phyloP scores from a whole-genome alignment of 192 early-diverging fungal species.

The Podila horticola region DNA sequence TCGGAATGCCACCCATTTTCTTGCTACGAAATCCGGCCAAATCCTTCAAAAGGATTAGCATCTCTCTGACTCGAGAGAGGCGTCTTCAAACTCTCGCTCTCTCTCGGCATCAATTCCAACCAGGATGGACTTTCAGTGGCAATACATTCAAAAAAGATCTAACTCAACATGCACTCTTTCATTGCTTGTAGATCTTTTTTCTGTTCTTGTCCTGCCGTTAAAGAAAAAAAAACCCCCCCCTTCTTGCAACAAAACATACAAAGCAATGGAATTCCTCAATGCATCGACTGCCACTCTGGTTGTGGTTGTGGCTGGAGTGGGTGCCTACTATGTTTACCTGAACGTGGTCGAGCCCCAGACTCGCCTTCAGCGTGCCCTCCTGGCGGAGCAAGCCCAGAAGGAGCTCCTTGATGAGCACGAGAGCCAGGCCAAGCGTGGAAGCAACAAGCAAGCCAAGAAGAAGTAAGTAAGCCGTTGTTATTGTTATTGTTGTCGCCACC shows the following conservation, averaged over 20 bases:
- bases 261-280: constrained; percentile 33
- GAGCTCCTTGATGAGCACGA: constrained; percentile 50
- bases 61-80: too few species aligned
- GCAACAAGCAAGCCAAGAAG: constrained; percentile 39
- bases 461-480: constrained; percentile 26
- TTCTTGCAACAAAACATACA: not conserved
- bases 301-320: constrained; percentile 9
- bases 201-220: not conserved
- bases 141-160: too few species aligned
- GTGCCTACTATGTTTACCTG: constrained; percentile 22
- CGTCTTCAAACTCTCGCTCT: too few species aligned
- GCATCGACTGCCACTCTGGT: constrained; percentile 14
- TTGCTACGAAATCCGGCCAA: too few species aligned
- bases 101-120: too few species aligned
- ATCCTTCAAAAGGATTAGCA: too few species aligned
- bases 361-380: constrained; percentile 24
- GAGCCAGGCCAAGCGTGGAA: constrained; percentile 26
- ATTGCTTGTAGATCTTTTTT: not conserved
- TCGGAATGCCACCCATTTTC: too few species aligned
- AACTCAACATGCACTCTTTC: not conserved
- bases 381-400: constrained; percentile 46
- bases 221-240: not conserved
- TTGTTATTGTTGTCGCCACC: too few species aligned
- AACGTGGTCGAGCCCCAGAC: constrained; percentile 37
- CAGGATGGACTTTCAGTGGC: too few species aligned